Conservation (phyloP, 768 basidiomycete genomes). For the Butyriboletus loyo region DNA sequence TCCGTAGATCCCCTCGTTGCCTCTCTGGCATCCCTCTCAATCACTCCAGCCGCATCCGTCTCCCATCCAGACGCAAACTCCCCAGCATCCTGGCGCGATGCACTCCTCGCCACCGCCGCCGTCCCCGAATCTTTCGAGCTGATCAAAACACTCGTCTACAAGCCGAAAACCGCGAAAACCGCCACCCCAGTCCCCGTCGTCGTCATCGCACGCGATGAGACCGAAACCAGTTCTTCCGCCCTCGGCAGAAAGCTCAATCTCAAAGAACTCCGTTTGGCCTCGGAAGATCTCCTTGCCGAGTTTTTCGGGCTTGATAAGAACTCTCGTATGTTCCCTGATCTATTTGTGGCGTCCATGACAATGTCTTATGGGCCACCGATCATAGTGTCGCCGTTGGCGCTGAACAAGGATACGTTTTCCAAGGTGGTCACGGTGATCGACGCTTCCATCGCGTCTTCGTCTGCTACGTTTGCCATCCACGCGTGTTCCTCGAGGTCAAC, state of each 20-base stretch:
- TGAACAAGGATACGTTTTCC: constrained; percentile 63
- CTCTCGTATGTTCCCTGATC: constrained; percentile 58
- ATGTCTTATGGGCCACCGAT: constrained; percentile 8
- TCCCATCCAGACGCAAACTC: constrained; percentile 63
- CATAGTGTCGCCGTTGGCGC: constrained; percentile 77
- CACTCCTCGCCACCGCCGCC: constrained; percentile 51
- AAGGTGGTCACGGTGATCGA: constrained; percentile 77
- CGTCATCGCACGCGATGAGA: constrained; percentile 79
- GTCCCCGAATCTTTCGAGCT: constrained; percentile 64
- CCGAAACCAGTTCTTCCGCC: constrained; percentile 75
- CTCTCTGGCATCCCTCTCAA: constrained; percentile 52
- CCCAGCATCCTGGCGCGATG: constrained; percentile 74
- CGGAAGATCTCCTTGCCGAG: constrained; percentile 80
- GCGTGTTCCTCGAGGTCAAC: constrained; percentile 69
- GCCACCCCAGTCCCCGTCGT: constrained; percentile 82
- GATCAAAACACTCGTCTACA: constrained; percentile 90
- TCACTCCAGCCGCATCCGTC: constrained; percentile 51
- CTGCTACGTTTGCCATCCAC: constrained; percentile 68
- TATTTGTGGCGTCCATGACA: neutral
- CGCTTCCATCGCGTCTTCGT: constrained; percentile 66
- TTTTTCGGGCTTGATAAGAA: constrained; percentile 85
- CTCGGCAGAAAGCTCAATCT: constrained; percentile 77
- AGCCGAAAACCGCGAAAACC: constrained; percentile 92
- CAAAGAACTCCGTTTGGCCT: constrained; percentile 85
- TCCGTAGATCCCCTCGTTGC: constrained; percentile 33